Evolutionary conservation across 2,329 filamentous ascomycete species (phyloP), one percentile per base, ranked within the genome.

Genomic region (Cercospora beticola): DNA sequence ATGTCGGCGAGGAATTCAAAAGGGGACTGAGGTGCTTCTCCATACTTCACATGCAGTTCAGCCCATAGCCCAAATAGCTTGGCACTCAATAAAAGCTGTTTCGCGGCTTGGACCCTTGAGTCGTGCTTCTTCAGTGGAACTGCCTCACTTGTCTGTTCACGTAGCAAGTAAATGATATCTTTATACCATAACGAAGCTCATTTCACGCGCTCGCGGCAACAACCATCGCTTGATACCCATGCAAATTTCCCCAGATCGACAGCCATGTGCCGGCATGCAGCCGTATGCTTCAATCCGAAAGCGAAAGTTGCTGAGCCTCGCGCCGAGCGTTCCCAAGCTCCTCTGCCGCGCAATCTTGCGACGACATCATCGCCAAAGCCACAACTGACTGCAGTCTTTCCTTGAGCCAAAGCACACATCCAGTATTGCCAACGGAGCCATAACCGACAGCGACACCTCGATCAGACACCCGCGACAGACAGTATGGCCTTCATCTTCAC

Each of bases 401-500:
- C 18, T 59, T 64, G 49, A 54, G 12, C n/a, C 21, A 18, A 62
- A 18, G 33, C 12, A 31, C 30, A 26, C 23, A 21, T n/a, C 28
- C 1, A 64, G 33, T 43, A 43, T 54, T 4, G 23, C 12, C 23
- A 16, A 49, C 43, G 40, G 14, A 18, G 26, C 26, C 16, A 21
- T 33, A 12, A 43, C 62, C 21, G 49, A 26, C 12, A 54, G 56
- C 28, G 21, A 21, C 1, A 33, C 3, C 26, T 58, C 6, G 12
- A 14, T 6, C 18, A 33, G 31, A 58, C 16, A n/a, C 7, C 10
- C 8, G 16, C 56, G 3, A n/a, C 54, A n/a, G n/a, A 43, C 46
- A 54, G 12, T 1, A 77, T 77, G 76, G 75, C 75, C 28, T 76
- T 84, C 79, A 81, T 84, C 78, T 84, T 85, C 73, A 84, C 82